phyloP scores from a whole-genome alignment of 2,329 filamentous ascomycete species.

The Nemania sp. region DNA sequence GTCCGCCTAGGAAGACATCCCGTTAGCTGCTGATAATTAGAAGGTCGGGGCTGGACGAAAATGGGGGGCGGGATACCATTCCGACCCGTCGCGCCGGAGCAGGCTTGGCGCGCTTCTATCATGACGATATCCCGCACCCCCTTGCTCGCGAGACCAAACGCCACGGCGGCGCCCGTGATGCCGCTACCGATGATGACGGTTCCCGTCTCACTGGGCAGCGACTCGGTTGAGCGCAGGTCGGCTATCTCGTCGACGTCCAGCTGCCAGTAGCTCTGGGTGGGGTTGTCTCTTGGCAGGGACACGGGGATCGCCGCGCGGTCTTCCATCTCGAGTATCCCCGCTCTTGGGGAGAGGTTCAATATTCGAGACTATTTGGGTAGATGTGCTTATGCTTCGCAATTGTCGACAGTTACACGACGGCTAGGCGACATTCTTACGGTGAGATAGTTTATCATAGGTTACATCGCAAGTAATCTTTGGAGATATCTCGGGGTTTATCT shows the following conservation, averaged over 20 bases:
- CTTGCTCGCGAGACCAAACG: slow-evolving; percentile 54
- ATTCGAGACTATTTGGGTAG: too few relatives aligned
- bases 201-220: slow-evolving; percentile 58
- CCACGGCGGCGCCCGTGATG: slow-evolving; percentile 65
- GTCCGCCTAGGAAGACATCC: slow-evolving; percentile 41
- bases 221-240: slow-evolving; percentile 53
- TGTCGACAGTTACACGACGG: too few relatives aligned
- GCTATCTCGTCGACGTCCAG: slow-evolving; percentile 54
- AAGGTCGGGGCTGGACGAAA: neutral
- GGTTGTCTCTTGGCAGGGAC: slow-evolving; percentile 54
- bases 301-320: slow-evolving; percentile 45
- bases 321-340: slow-evolving; percentile 40
- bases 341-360: neutral
- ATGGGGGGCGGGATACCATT: slow-evolving; percentile 44
- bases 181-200: slow-evolving; percentile 68
- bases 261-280: slow-evolving; percentile 68
- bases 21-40: neutral
- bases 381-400: too few relatives aligned
- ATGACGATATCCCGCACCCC: slow-evolving; percentile 55
- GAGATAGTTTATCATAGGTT: neutral
- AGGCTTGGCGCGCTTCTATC: slow-evolving; percentile 68
- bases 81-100: slow-evolving; percentile 68
- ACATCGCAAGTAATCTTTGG: too few relatives aligned
- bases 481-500: too few relatives aligned
- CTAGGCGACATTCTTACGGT: neutral